These are phyloP conservation scores for Catharanthus roseus DNA, from an alignment of 257 asterid species.

Conservation along the genomic window DNA sequence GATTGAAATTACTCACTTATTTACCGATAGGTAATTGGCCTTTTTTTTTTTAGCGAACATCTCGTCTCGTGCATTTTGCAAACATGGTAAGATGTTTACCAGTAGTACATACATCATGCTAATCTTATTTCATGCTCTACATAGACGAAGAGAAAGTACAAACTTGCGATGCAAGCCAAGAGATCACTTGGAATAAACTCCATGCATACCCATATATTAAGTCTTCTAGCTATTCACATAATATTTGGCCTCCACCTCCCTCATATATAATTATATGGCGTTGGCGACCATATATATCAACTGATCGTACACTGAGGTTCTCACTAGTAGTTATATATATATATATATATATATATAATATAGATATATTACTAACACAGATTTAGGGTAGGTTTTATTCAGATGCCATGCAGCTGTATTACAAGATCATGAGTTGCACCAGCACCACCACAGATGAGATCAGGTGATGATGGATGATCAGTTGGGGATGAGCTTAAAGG, in stretches of 20 bases:
- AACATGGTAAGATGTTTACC: too few species aligned
- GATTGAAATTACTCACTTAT: too few species aligned
- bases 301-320: background rate
- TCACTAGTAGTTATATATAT: background rate
- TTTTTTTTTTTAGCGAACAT: too few species aligned
- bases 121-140: too few species aligned
- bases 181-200: too few species aligned
- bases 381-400: background rate
- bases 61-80: too few species aligned
- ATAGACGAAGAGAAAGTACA: background rate
- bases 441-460: too few species aligned
- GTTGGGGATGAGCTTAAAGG: constrained; percentile 70
- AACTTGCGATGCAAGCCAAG: background rate
- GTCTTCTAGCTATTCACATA: constrained; percentile 4
- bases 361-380: background rate
- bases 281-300: too few species aligned
- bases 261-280: too few species aligned
- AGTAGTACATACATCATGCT: too few species aligned
- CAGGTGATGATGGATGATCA: constrained; percentile 28
- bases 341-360: too few species aligned
- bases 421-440: background rate
- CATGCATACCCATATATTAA: background rate
- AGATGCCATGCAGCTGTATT: background rate
- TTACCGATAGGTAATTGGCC: too few species aligned
- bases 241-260: background rate